A percentile compares a stretch with the other conserved stretches of the same genome.
phyloP scores from a whole-genome alignment of 2,329 filamentous ascomycete genomes.

The Fusarium dlaminii region DNA sequence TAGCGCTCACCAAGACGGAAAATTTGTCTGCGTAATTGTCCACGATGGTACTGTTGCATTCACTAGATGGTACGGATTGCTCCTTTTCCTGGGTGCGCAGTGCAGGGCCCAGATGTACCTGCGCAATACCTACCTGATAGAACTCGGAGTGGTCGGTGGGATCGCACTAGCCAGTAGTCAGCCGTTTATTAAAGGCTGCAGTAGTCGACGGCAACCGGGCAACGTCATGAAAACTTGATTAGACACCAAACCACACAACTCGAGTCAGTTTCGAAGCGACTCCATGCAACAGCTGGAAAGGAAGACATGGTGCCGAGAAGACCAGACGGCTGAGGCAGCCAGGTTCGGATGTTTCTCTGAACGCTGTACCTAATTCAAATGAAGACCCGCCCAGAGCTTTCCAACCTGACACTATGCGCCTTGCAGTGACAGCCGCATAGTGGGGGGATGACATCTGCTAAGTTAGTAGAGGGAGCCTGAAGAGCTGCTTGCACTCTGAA shows the following conservation, averaged over 20 bases:
- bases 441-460: constrained; percentile 34
- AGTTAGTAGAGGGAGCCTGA: background rate
- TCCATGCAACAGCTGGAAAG: background rate
- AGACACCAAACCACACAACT: constrained; percentile 8
- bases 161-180: constrained; percentile 30
- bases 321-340: background rate
- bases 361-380: constrained; percentile 20
- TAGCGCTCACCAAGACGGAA: constrained; percentile 25
- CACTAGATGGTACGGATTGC: constrained; percentile 32
- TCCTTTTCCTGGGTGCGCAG: constrained; percentile 19
- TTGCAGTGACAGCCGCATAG: constrained; percentile 38
- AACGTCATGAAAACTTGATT: constrained; percentile 19
- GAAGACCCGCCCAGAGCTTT: constrained; percentile 8
- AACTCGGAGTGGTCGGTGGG: constrained; percentile 21
- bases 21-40: constrained; percentile 41
- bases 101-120: constrained; percentile 34
- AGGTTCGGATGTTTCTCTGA: background rate
- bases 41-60: constrained; percentile 47
- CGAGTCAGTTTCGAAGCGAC: background rate
- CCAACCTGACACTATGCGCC: constrained; percentile 32
- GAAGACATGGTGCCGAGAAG: background rate
- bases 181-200: constrained; percentile 21
- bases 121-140: constrained; percentile 10
- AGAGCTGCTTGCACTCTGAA: background rate
- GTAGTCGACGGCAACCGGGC: constrained; percentile 1